Base-by-base conservation (phyloP, 1,139 yeast species). In the Pichia sp. region DNA sequence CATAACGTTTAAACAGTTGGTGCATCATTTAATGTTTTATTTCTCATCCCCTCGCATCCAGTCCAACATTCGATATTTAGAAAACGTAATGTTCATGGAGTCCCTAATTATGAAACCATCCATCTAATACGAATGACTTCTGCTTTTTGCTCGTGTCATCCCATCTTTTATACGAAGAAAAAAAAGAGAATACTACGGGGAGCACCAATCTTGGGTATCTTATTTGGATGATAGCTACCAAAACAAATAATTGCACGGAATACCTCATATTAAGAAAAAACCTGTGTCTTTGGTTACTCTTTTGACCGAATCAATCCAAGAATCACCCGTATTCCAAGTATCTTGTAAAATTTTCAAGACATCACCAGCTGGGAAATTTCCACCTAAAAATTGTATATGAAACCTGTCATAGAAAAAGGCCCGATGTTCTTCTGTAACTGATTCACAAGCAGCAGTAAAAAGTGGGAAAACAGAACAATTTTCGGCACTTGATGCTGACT, bases 311-410 rank as follows among this genome's bases (percentile, higher is more conserved):
- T 44, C 27, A n/a, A 46, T 35, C 51, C 51, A 48, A 11, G 44
- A 29, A 34, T 42, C 48, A 32, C 48, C 48, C 8, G 42, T 47
- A 33, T 36, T 36, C 51, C 51, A 49, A 4, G 49, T 43, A 31
- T 49, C 43, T 16, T 33, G 34, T 38, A 49, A 41, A 16, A 49
- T 49, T 29, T 44, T 44, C 10, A 49, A 31, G 6, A 45, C 51
- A 43, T 47, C 50, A 32, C 51, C 50, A 5, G 51, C 39, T 2
- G 50, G 51, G 8, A 41, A 36, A 40, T 47, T 47, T 4, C 51
- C 51, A 5, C 51, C 51, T 26, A 49, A 38, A 37, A 49, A 47
- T 29, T 49, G 51, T 16, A 49, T 46, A 37, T 47, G 39, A 41
- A 49, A 49, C 26, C 51, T 39, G 23, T 45, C 47, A 34, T 44